Evolutionary conservation across 306 rosid genomes (phyloP).

Genomic region (Nissolia schottii): DNA sequence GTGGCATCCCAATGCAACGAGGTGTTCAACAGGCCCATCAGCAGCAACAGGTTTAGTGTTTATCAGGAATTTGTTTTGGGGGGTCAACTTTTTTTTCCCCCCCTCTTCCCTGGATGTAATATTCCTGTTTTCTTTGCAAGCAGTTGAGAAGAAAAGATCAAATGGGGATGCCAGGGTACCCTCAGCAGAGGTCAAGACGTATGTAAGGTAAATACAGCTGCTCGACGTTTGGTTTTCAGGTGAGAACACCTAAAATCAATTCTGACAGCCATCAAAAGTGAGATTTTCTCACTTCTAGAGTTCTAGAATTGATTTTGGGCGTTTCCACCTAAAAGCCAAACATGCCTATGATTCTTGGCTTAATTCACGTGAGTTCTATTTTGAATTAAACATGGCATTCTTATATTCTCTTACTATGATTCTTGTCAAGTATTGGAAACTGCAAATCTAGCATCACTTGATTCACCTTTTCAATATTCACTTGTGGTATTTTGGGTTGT

Average conservation of each 20-base stretch:
- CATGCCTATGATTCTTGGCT: no score
- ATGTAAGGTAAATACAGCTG: constrained; percentile 41
- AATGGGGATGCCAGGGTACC: constrained; percentile 69
- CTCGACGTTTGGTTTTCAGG: no score
- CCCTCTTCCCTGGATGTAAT: neutral
- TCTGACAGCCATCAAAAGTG: no score
- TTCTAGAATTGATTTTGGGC: no score
- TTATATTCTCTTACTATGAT: neutral
- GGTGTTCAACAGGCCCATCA: constrained; percentile 84
- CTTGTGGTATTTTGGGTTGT: neutral
- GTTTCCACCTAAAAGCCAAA: no score
- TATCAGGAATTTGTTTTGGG: neutral
- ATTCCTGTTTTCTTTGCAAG: constrained; percentile 18
- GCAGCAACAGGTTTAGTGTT: constrained; percentile 72
- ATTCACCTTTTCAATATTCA: constrained; percentile 9
- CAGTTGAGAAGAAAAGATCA: constrained; percentile 82
- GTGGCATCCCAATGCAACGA: constrained; percentile 83
- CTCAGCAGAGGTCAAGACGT: constrained; percentile 79
- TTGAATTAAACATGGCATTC: constrained; percentile 10
- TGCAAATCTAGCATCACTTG: neutral
- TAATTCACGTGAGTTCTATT: constrained; percentile 7
- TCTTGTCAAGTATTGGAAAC: constrained; percentile 2
- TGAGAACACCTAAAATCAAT: no score
- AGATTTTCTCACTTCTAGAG: no score
- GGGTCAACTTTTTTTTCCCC: neutral